Evolutionary conservation across 2,329 filamentous ascomycete species (phyloP), one percentile per base, ranked within the genome.

Genomic region (Nigrospora osmanthi): DNA sequence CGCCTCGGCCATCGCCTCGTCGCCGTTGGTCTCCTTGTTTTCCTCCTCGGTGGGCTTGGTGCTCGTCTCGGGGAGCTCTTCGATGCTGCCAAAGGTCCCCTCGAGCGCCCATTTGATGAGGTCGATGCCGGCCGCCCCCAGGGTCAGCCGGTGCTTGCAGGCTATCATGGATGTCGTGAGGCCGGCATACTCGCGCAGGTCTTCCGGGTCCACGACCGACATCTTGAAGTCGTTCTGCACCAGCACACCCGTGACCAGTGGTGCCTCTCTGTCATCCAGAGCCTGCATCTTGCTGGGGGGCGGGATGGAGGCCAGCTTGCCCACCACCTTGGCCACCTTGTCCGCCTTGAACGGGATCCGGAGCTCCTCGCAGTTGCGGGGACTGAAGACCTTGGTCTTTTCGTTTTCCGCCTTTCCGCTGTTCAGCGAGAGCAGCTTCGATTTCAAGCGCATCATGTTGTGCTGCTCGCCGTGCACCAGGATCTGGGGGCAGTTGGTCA

Each of bases 191-290:
- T 98, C 93, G 49, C 89, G 83, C 32, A 98, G 73, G 61, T 98
- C 93, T 56, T 97, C 93, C 0, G 93, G 90, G 1, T 90, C 90
- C 91, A 98, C 97, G 32, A 98, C 74, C 0, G 87, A 94, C 60
- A 98, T 80, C 64, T 97, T 95, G 66, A 98, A 97, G 62, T 96
- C 93, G 62, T 95, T 97, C 55, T 97, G 91, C 9, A 98, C 90
- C 14, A 98, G 75, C 0, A 98, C 93, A 28, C 93, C 93, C 1
- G 85, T 87, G 55, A 98, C 80, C 37, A 97, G 72, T 45, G 69
- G 70, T 11, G 60, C 58, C 17, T 55, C 61, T 30, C 64, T 56
- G 19, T 59, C 61, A 38, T 60, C 59, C 2, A 56, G 49, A 7
- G 53, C 52, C 6, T 46, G 50, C 17, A 64, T 46, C 12, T 65